Base-by-base conservation (phyloP, 306 rosid species). In the Senna tora region DNA sequence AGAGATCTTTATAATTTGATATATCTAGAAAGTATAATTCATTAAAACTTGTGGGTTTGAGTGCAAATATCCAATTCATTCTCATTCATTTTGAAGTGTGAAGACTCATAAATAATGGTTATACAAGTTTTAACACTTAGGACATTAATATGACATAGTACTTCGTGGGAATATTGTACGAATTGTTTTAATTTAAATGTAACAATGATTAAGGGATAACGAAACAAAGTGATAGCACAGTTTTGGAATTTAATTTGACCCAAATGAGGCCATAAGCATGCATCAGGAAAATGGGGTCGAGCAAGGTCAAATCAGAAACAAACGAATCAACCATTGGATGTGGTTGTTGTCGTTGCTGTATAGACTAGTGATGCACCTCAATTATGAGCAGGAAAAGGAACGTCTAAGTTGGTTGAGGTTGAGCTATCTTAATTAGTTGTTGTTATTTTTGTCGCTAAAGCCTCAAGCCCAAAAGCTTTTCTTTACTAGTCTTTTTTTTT, bases 351-450 rank as follows among this genome's bases (percentile, higher is more conserved):
- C 47, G 38, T 42, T 38, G 15, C 4, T 34, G 10, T 6, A 14
- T 16, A 34, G 43, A 34, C 2, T 7, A 1, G 19, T 16, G 45
- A 16, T 36, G 8, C 7, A 7, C 34, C 30, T 36, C 50, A 62
- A 38, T 62, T 15, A 62, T 19, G 32, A 20, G 17, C 38, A 3
- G 67, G 50, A 62, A 20, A 62, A 3, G 67, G 50, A 62, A 20
- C 38, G n/a, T 9, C 72, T 13, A 46, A 47, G 81, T 73, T 85
- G 14, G 96, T 84, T 87, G 65, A 39, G 75, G 54, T 53, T 61
- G 81, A 81, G 76, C 74, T 73, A 81, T 86, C 87, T 55, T 65
- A 17, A 41, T 41, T 5, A 42, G 64, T 72, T 67, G 64, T 72
- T 67, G 73, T 73, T 71, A 19, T 28, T 75, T 69, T 20, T 65